Evolutionary conservation across 805 yeast species (phyloP).

Genomic region (Cyberlindnera mycetangii): DNA sequence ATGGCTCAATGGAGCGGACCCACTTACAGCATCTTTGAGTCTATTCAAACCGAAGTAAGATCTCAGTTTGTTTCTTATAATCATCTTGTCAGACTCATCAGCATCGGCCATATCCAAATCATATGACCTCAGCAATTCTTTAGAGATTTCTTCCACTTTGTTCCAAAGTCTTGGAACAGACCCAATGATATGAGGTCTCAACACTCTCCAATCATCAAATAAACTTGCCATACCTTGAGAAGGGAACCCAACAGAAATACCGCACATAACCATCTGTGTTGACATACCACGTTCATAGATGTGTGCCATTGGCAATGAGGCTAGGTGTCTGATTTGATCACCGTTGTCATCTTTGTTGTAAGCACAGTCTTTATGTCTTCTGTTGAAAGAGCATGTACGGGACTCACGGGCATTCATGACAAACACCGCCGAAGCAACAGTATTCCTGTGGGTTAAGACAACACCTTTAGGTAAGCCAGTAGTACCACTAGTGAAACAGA

Average conservation of each 20-base stretch:
- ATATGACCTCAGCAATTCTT: conserved; percentile 26
- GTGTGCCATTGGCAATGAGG: conserved; percentile 56
- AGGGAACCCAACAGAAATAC: conserved; percentile 39
- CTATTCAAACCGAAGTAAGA: conserved; percentile 38
- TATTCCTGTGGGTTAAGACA: conserved; percentile 42
- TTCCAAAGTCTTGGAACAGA: conserved; percentile 56
- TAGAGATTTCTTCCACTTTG: conserved; percentile 47
- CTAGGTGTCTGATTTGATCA: conserved; percentile 31
- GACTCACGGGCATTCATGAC: conserved; percentile 4
- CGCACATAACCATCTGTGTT: conserved; percentile 32
- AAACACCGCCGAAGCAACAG: conserved; percentile 36
- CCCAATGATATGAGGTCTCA: conserved; percentile 44
- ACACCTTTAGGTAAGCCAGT: conserved; percentile 66
- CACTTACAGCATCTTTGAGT: conserved; percentile 32
- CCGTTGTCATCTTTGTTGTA: conserved; percentile 15
- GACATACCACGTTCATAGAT: conserved; percentile 38
- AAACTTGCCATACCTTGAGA: conserved; percentile 40
- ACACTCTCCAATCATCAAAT: conserved; percentile 45
- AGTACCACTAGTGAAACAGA: conserved; percentile 62
- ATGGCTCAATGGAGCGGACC: conserved; percentile 61
- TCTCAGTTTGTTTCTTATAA: conserved; percentile 27
- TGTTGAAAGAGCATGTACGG: conserved; percentile 2
- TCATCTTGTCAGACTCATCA: conserved; percentile 32
- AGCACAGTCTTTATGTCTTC: conserved; percentile 4
- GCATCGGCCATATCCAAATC: background rate